Evolutionary conservation across 192 early-diverging fungal genomes (phyloP).

Genomic region (Backusella mclennaniae): DNA sequence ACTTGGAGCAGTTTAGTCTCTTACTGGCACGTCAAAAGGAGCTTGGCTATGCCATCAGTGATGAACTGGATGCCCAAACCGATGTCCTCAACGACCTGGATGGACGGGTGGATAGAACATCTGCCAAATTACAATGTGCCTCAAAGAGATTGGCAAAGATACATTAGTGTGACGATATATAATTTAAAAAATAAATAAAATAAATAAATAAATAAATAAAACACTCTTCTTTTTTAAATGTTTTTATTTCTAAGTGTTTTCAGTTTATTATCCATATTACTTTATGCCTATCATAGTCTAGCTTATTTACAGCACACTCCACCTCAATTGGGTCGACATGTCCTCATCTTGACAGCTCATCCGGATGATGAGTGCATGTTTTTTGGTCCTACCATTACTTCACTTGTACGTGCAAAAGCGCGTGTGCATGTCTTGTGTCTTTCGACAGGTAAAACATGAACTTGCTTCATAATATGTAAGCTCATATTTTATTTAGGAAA

Average conservation of each 20-base stretch:
- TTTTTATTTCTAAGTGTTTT: background rate
- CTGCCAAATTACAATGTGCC: slow-evolving; percentile 69
- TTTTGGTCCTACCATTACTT: slow-evolving; percentile 79
- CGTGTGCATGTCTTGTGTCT: slow-evolving; percentile 77
- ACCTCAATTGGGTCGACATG: background rate
- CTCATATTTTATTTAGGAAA: slow-evolving; percentile 43
- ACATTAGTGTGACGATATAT: slow-evolving; percentile 25
- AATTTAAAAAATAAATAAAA: background rate
- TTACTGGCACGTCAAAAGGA: slow-evolving; percentile 81
- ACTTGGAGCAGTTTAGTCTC: slow-evolving; percentile 67
- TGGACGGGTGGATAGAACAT: slow-evolving; percentile 69
- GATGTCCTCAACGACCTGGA: slow-evolving; percentile 82
- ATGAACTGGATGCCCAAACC: slow-evolving; percentile 91
- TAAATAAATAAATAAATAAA: background rate
- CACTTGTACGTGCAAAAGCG: slow-evolving; percentile 36
- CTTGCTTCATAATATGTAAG: too few species aligned
- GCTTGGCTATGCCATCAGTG: slow-evolving; percentile 80
- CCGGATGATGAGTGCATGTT: slow-evolving; percentile 99
- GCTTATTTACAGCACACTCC: background rate
- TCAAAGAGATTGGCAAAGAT: slow-evolving; percentile 76
- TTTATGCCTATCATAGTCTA: background rate
- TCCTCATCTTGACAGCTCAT: slow-evolving; percentile 81
- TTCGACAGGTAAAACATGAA: slow-evolving; percentile 56
- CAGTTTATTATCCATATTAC: background rate
- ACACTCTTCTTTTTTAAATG: background rate